These are phyloP conservation scores for Crepidotus variabilis DNA, from an alignment of 768 basidiomycete species.

Conservation along the genomic window DNA sequence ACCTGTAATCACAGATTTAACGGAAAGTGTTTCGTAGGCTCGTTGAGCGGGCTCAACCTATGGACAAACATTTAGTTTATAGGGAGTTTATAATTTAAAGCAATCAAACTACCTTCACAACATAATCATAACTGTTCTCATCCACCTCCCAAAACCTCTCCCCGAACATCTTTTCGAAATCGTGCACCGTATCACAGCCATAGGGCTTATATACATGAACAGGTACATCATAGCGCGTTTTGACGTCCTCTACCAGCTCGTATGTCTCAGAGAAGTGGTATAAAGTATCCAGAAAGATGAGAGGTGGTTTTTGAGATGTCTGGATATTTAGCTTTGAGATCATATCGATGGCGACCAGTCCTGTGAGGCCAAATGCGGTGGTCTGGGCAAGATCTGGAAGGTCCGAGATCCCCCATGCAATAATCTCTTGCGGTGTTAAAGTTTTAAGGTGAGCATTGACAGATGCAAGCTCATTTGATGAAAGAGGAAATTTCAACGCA, in stretches of 20 bases:
- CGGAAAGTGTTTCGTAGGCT: slow-evolving; percentile 76
- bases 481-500: slow-evolving; percentile 50
- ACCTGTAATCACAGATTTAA: slow-evolving; percentile 91
- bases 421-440: slow-evolving; percentile 78
- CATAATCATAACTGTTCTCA: slow-evolving; percentile 86
- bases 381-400: slow-evolving; percentile 87
- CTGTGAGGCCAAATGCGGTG: slow-evolving; percentile 95
- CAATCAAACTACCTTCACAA: slow-evolving; percentile 68
- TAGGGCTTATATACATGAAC: slow-evolving; percentile 80
- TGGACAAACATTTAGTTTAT: background rate
- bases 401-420: slow-evolving; percentile 79
- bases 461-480: slow-evolving; percentile 49
- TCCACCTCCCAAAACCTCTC: slow-evolving; percentile 83
- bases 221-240: slow-evolving; percentile 64
- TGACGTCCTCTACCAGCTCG: slow-evolving; percentile 80
- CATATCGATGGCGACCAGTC: slow-evolving; percentile 93
- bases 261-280: slow-evolving; percentile 96
- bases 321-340: slow-evolving; percentile 71
- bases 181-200: slow-evolving; percentile 57
- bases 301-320: slow-evolving; percentile 50
- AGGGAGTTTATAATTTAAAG: background rate
- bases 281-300: slow-evolving; percentile 95
- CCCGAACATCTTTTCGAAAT: slow-evolving; percentile 81
- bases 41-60: slow-evolving; percentile 92
- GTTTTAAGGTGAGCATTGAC: slow-evolving; percentile 74